Evolutionary conservation across 202 grass and related monocot species (phyloP).

Genomic region (Setaria italica): DNA sequence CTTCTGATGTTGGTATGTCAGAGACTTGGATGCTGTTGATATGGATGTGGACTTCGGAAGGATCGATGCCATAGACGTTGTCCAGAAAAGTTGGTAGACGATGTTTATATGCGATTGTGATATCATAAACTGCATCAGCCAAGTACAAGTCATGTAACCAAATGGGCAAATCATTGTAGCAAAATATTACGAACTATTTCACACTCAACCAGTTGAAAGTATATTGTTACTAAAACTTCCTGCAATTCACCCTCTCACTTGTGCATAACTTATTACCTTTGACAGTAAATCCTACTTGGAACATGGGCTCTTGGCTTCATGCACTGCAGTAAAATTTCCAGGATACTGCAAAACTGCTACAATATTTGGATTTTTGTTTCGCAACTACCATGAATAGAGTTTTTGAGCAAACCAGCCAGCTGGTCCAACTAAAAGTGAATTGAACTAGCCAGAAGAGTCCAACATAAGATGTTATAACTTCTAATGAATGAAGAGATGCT

Average conservation of each 20-base stretch:
- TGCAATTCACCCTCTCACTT: neutral
- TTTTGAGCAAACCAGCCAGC: neutral
- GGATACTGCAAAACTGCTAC: neutral
- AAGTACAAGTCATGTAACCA: neutral
- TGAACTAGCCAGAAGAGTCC: conserved; percentile 4
- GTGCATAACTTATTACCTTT: neutral
- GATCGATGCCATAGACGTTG: conserved; percentile 79
- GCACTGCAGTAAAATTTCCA: neutral
- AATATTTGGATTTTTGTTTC: neutral
- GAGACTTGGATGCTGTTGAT: conserved; percentile 56
- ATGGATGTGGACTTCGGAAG: conserved; percentile 89
- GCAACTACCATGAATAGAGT: neutral
- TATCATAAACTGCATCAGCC: conserved; percentile 73
- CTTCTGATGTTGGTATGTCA: conserved; percentile 74
- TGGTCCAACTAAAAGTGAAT: conserved; percentile 6
- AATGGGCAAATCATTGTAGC: neutral
- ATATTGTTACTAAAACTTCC: neutral
- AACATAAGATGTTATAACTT: neutral
- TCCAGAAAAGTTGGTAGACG: conserved; percentile 74
- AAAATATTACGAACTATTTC: neutral
- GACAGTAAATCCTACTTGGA: neutral
- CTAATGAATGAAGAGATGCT: conserved; percentile 7
- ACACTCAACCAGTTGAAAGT: neutral
- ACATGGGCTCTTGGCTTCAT: neutral
- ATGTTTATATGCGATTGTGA: conserved; percentile 84